Conservation (phyloP, 371 early-diverging fungal species). For the Rhizopus sp. region DNA sequence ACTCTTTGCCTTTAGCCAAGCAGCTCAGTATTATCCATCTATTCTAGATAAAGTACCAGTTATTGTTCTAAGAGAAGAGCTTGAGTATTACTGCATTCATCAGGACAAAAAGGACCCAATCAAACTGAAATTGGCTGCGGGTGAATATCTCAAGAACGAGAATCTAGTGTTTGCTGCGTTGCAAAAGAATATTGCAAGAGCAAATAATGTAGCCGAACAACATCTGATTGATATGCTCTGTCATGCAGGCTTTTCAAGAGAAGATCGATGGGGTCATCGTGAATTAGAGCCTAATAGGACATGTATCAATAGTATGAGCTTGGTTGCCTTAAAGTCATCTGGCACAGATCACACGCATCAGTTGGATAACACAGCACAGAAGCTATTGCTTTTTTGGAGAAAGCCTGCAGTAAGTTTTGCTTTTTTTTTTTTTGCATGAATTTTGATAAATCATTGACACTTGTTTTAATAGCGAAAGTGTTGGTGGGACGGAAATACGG, state of each 20-base stretch:
- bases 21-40: conserved; percentile 45
- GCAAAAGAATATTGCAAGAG: conserved; percentile 66
- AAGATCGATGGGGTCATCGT: conserved; percentile 81
- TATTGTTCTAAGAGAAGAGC: conserved; percentile 60
- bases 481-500: conserved; percentile 79
- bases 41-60: conserved; percentile 69
- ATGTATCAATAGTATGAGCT: conserved; percentile 62
- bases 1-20: conserved; percentile 10
- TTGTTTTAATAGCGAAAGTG: conserved; percentile 62
- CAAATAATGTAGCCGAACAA: conserved; percentile 75
- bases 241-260: conserved; percentile 74
- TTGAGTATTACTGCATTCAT: conserved; percentile 56
- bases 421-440: background rate
- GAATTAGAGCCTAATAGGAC: conserved; percentile 68
- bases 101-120: conserved; percentile 21
- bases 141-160: conserved; percentile 56
- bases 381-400: conserved; percentile 74
- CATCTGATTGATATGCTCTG: conserved; percentile 89
- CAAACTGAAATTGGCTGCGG: conserved; percentile 60
- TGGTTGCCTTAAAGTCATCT: conserved; percentile 71
- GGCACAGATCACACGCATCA: conserved; percentile 66
- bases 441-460: background rate
- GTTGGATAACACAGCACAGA: conserved; percentile 68
- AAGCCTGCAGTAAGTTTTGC: conserved; percentile 66
- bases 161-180: conserved; percentile 70